phyloP scores from a whole-genome alignment of 2,329 filamentous ascomycete genomes.

The Elsinoe necatrix region DNA sequence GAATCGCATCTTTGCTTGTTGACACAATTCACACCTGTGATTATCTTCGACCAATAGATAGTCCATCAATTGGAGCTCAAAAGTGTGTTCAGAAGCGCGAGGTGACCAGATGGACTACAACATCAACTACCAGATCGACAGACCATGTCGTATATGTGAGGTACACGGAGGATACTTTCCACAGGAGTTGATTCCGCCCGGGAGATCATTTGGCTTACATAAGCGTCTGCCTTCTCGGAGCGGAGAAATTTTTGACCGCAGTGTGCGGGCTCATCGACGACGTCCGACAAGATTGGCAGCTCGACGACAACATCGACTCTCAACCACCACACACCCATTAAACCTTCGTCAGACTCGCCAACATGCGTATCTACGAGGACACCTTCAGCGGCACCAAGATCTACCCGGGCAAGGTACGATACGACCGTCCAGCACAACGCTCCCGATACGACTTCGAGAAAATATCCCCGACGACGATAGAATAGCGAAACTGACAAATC shows the following conservation, averaged over 20 bases:
- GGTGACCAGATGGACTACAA: too few species aligned
- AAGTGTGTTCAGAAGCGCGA: too few species aligned
- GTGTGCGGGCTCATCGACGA: constrained; percentile 13
- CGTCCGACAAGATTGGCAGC: constrained; percentile 8
- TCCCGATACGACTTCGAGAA: constrained; percentile 11
- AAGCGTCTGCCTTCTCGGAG: not conserved
- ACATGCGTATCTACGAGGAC: constrained; percentile 71
- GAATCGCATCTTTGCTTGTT: too few species aligned
- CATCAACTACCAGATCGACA: too few species aligned
- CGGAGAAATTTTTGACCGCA: constrained; percentile 14
- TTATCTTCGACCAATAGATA: too few species aligned
- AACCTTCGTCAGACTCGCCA: constrained; percentile 36
- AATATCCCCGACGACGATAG: constrained; percentile 7
- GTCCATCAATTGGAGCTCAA: too few species aligned
- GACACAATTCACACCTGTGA: too few species aligned
- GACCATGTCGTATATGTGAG: too few species aligned
- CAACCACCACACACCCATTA: constrained; percentile 8
- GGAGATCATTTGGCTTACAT: constrained; percentile 8
- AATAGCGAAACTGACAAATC: constrained; percentile 16
- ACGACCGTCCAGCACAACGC: constrained; percentile 10
- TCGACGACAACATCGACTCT: constrained; percentile 7
- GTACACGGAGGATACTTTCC: too few species aligned
- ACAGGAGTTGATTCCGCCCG: too few species aligned
- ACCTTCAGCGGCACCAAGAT: constrained; percentile 70
- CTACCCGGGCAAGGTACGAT: constrained; percentile 68